A percentile compares a stretch with the other conserved stretches of the same genome.
These are phyloP conservation scores for Xylaria sp. DNA, from an alignment of 2,329 filamentous ascomycete species.

Conservation along the genomic window DNA sequence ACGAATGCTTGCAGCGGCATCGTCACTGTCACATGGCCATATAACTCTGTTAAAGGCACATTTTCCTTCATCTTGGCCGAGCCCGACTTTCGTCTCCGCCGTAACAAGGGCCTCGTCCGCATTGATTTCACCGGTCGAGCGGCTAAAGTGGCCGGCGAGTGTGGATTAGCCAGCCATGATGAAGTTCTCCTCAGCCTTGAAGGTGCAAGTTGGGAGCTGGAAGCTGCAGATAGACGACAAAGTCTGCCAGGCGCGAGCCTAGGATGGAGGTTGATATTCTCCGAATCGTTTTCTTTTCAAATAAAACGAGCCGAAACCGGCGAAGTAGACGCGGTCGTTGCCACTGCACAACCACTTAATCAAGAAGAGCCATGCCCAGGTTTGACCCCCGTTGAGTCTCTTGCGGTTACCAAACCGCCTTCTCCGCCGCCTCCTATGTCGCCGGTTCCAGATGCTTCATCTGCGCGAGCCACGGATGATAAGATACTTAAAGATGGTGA, in stretches of 20 bases:
- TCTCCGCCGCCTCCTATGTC: constrained; percentile 1
- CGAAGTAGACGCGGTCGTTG: constrained; percentile 45
- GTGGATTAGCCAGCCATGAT: constrained; percentile 72
- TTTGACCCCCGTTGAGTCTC: neutral
- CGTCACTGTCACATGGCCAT: constrained; percentile 87
- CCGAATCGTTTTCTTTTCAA: constrained; percentile 41
- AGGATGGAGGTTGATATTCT: constrained; percentile 56
- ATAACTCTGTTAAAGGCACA: constrained; percentile 68
- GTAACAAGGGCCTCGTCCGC: constrained; percentile 72
- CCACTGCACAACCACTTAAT: constrained; percentile 42
- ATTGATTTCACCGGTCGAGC: constrained; percentile 66
- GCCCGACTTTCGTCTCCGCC: constrained; percentile 74
- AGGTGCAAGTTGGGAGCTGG: constrained; percentile 61
- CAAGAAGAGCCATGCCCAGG: constrained; percentile 7
- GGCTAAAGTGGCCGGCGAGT: constrained; percentile 63
- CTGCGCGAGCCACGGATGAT: constrained; percentile 34
- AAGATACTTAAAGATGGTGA: constrained; percentile 42
- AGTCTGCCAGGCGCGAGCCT: constrained; percentile 46
- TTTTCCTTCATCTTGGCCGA: constrained; percentile 80
- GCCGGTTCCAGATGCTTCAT: constrained; percentile 12
- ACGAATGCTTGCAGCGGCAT: constrained; percentile 57
- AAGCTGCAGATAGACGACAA: constrained; percentile 40
- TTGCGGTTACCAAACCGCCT: neutral
- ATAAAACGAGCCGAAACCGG: constrained; percentile 44
- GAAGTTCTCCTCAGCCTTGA: constrained; percentile 63